These are phyloP conservation scores for Wickerhamiella siamensis DNA, from an alignment of 805 yeast genomes.

Conservation along the genomic window DNA sequence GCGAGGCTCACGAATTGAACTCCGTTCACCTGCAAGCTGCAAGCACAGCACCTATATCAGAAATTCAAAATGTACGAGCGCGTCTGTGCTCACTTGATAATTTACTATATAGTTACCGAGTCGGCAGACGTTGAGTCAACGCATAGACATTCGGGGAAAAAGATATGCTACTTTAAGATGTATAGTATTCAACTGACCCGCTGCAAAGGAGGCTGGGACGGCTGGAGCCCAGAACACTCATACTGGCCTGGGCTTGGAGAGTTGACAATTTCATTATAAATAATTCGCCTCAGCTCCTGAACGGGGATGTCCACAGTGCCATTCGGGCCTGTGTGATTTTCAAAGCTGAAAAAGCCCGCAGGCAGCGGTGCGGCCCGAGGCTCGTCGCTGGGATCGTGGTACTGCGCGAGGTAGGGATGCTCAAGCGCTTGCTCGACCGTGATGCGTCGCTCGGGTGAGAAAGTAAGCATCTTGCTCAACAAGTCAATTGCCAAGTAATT, in stretches of 20 bases:
- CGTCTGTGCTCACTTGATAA: too few species aligned
- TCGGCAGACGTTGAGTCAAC: too few species aligned
- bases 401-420: slow-evolving; percentile 76
- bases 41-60: too few species aligned
- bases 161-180: too few species aligned
- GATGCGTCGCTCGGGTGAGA: slow-evolving; percentile 74
- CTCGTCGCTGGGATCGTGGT: slow-evolving; percentile 93
- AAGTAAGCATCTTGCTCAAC: slow-evolving; percentile 61
- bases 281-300: slow-evolving; percentile 60
- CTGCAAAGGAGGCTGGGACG: too few species aligned
- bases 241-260: slow-evolving; percentile 25
- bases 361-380: slow-evolving; percentile 50
- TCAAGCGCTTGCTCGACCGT: slow-evolving; percentile 76
- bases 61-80: too few species aligned
- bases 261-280: slow-evolving; percentile 57
- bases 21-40: too few species aligned
- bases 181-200: too few species aligned
- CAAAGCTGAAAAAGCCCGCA: slow-evolving; percentile 80
- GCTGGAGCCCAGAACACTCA: neutral
- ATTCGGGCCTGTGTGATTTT: slow-evolving; percentile 21
- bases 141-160: too few species aligned
- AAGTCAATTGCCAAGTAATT: slow-evolving; percentile 78
- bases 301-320: slow-evolving; percentile 47
- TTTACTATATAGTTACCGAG: too few species aligned
- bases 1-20: too few species aligned